phyloP scores from a whole-genome alignment of 139 green algal species.

The Chlorella vulgaris region DNA sequence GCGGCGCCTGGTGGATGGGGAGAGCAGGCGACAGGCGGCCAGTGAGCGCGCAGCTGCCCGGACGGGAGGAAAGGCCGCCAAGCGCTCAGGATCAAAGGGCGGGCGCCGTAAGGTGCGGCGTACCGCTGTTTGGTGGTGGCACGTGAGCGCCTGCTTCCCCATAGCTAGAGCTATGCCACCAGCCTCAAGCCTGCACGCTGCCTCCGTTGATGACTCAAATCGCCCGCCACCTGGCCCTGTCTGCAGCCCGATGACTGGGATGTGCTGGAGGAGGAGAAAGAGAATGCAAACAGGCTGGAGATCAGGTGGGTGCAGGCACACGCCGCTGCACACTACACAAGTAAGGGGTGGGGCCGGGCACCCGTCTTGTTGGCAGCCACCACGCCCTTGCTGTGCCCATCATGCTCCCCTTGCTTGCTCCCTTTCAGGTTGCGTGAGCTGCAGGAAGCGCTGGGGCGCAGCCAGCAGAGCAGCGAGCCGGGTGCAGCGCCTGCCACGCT shows the following conservation, averaged over 20 bases:
- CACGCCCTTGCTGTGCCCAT: background rate
- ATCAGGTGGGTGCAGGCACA: background rate
- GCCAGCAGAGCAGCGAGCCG: background rate
- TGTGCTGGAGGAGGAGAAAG: conserved; percentile 46
- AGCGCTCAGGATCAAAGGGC: background rate
- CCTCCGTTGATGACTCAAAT: too few species aligned
- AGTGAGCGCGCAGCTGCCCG: conserved; percentile 26
- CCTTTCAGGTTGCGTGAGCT: conserved; percentile 12
- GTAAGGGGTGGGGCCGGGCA: too few species aligned
- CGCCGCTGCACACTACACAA: background rate
- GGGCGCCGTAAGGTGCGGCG: background rate
- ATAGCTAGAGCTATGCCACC: too few species aligned
- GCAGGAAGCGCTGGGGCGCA: conserved; percentile 15
- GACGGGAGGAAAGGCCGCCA: conserved; percentile 25
- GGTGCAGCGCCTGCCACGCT: background rate
- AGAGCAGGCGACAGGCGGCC: conserved; percentile 30
- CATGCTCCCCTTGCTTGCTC: background rate
- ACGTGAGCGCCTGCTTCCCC: too few species aligned
- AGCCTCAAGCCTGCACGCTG: too few species aligned
- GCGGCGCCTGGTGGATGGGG: conserved; percentile 46
- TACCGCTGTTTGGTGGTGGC: background rate
- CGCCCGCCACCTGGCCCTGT: background rate
- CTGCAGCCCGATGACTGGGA: conserved; percentile 42
- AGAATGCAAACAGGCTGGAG: conserved; percentile 25
- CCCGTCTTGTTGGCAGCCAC: background rate